A percentile compares a stretch with the other conserved stretches of the same genome.
Conservation (phyloP, 306 rosid genomes). For the Geum urbanum region DNA sequence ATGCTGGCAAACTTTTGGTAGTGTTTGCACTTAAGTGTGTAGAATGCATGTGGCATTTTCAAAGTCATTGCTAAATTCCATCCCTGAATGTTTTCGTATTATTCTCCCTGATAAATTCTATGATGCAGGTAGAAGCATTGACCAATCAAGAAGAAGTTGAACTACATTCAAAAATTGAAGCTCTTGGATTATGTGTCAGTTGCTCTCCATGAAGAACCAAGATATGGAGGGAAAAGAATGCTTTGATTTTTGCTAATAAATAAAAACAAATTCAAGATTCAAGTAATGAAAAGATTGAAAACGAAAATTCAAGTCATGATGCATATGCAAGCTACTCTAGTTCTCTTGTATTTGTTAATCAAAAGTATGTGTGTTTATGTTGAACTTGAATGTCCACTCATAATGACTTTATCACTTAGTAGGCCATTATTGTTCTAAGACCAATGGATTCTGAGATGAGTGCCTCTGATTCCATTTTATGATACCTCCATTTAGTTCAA, state of each 20-base stretch:
- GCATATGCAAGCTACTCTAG: not conserved
- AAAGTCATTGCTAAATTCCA: too few relatives aligned
- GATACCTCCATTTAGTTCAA: not conserved
- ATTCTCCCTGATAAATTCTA: too few relatives aligned
- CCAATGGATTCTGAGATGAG: not conserved
- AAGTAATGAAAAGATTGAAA: not conserved
- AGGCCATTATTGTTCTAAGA: not conserved
- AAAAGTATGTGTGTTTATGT: not conserved
- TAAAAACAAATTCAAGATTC: not conserved
- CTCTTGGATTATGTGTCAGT: not conserved
- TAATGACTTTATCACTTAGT: not conserved
- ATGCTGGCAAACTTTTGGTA: too few relatives aligned
- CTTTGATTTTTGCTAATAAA: not conserved
- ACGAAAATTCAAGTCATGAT: not conserved
- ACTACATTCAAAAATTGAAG: too few relatives aligned
- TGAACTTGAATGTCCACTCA: not conserved
- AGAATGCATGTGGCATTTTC: too few relatives aligned
- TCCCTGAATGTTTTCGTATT: too few relatives aligned
- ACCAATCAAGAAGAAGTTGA: too few relatives aligned
- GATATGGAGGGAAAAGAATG: not conserved
- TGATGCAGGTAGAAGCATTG: too few relatives aligned
- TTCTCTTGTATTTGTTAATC: not conserved
- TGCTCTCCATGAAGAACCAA: not conserved
- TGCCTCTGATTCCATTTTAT: not conserved
- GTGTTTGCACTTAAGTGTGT: too few relatives aligned